Base-by-base conservation (phyloP, 1,139 yeast genomes). In the Candida tunisiensis region DNA sequence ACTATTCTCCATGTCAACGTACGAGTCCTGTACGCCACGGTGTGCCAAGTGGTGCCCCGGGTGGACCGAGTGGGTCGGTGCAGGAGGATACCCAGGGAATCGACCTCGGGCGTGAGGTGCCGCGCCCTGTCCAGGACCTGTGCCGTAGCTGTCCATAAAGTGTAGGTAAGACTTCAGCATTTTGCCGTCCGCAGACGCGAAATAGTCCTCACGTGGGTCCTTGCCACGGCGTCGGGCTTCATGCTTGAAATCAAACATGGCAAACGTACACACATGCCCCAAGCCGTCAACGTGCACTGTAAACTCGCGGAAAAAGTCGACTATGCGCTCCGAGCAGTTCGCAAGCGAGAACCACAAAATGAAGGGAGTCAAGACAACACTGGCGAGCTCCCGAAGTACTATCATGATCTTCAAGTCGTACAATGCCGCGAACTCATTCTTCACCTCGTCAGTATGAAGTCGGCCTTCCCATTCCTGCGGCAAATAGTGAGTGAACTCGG, bases 231-330 rank as follows among this genome's bases (percentile, higher is more conserved):
- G n/a, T 5, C 37, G 35, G 23, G 42, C 45, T 28, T 46, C 53
- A 32, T 60, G 65, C 39, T 65, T 62, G 35, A 74, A 69, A 40
- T 79, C 78, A 51, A 88, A 91, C 71, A 80, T 78, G 3, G 98
- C 96, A 60, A 74, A 82, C 24, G 80, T 74, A 46, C 98, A 88
- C 20, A 88, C 93, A 43, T 85, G 78, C 0, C 98, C 99, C 25
- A 88, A 57, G 0, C 95, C 96, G 53, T 85, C 96, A 26, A 85
- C 82, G 47, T 85, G 91, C 8, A 83, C 72, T 8, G 93, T 73
- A 39, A 69, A 75, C 34, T 88, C 95, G 31, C 96, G 55, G 50
- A 85, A 80, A 44, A 88, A 88, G 45, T 88, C 96, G 21, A 88
- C 68, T 24, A 88, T 75, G 20, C 69, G 60, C 19, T 80, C 85